These are phyloP conservation scores for Aspergillus chevalieri DNA, from an alignment of 2,329 filamentous ascomycete genomes.

Conservation along the genomic window DNA sequence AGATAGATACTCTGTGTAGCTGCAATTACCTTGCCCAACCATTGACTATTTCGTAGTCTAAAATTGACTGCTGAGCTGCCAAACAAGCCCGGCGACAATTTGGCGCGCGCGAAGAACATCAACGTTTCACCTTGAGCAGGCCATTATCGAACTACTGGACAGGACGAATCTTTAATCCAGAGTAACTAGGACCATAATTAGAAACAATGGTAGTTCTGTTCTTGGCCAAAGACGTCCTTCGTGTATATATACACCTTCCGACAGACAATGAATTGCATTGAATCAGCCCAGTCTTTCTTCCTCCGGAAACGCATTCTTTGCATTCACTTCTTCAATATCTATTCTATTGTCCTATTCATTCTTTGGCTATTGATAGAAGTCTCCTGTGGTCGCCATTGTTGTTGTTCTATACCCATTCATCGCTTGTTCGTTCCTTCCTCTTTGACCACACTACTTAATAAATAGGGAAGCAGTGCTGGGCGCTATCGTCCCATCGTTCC, in stretches of 20 bases:
- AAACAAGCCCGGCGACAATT: neutral
- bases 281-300: neutral
- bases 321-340: neutral
- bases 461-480: neutral
- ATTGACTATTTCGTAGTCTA: neutral
- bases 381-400: neutral
- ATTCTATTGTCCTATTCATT: neutral
- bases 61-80: neutral
- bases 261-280: neutral
- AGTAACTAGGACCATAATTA: neutral
- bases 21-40: neutral
- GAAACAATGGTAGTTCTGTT: neutral
- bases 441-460: neutral
- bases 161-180: neutral
- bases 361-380: neutral
- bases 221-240: neutral
- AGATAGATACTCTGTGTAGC: neutral
- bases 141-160: neutral
- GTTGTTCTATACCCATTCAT: neutral
- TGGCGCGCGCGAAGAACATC: slow-evolving; percentile 19
- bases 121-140: neutral
- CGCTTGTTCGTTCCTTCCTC: neutral
- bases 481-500: neutral
- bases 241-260: neutral
- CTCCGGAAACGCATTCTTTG: neutral